Conservation (phyloP, 805 yeast genomes). For the Cyberlindnera saturnus region DNA sequence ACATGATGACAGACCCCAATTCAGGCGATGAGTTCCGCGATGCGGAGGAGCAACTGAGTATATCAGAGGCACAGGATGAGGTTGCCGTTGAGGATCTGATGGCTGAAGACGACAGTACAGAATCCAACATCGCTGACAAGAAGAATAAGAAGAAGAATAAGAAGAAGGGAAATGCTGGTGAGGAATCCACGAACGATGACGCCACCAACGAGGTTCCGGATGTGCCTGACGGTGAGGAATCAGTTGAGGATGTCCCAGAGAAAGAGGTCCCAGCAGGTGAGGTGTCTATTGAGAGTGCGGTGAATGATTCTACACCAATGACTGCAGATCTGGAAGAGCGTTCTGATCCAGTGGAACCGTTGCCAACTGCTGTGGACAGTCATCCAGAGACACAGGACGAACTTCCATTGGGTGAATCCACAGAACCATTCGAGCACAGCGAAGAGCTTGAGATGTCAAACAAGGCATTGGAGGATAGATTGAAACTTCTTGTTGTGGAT, state of each 20-base stretch:
- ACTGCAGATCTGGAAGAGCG: neutral
- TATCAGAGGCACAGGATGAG: neutral
- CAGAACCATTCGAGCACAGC: constrained; percentile 8
- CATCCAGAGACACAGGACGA: neutral
- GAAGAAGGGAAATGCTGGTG: constrained; percentile 1
- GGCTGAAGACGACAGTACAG: neutral
- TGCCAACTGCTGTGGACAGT: neutral
- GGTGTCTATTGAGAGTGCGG: neutral
- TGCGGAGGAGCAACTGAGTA: constrained; percentile 7
- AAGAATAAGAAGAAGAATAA: constrained; percentile 13
- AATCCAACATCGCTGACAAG: neutral
- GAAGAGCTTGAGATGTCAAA: constrained; percentile 12
- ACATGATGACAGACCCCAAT: constrained; percentile 3
- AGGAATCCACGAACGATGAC: neutral
- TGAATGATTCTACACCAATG: neutral
- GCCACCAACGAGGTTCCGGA: constrained; percentile 1
- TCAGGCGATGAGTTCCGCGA: constrained; percentile 13
- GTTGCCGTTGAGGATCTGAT: neutral
- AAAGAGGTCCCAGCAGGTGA: neutral
- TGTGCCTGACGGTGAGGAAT: constrained; percentile 9
- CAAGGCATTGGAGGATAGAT: constrained; percentile 13
- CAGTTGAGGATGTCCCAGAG: neutral
- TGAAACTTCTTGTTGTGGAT: constrained; percentile 18
- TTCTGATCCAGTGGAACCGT: neutral
- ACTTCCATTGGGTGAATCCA: constrained; percentile 15